phyloP scores from a whole-genome alignment of 1,284 basidiomycete species.

The Heterobasidion occidentale region DNA sequence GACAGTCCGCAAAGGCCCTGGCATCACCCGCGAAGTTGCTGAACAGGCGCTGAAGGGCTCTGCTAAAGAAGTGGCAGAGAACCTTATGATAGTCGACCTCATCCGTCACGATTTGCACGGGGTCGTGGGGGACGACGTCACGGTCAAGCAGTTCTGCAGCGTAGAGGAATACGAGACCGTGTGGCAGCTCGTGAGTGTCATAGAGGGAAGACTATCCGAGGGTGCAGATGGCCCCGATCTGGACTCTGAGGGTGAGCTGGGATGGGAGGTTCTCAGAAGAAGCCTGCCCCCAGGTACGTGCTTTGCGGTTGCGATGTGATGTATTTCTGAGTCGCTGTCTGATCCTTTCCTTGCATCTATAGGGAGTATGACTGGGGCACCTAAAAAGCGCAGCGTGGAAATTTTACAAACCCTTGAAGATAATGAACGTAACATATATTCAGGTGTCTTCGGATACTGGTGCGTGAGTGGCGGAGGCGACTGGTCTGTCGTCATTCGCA shows the following conservation, averaged over 20 bases:
- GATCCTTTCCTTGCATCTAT: conserved; percentile 8
- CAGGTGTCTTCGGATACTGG: conserved; percentile 93
- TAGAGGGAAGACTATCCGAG: conserved; percentile 50
- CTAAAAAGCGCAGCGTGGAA: conserved; percentile 90
- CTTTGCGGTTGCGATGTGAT: not conserved
- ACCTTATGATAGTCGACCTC: conserved; percentile 97
- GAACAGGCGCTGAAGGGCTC: conserved; percentile 65
- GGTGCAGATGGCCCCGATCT: conserved; percentile 20
- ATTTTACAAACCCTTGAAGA: conserved; percentile 81
- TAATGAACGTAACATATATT: conserved; percentile 74
- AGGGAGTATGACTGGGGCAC: conserved; percentile 98
- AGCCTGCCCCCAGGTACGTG: conserved; percentile 82
- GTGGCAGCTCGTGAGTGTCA: conserved; percentile 94
- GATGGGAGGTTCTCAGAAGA: conserved; percentile 71
- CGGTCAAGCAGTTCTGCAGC: conserved; percentile 80
- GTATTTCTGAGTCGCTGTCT: not conserved
- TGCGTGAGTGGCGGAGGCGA: conserved; percentile 85
- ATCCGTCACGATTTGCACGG: conserved; percentile 89
- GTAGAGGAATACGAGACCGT: conserved; percentile 94
- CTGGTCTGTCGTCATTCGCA: conserved; percentile 95
- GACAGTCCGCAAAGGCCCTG: conserved; percentile 65
- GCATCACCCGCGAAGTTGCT: conserved; percentile 54
- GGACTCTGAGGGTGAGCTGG: conserved; percentile 39
- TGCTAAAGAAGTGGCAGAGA: conserved; percentile 92
- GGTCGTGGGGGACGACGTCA: conserved; percentile 69